Evolutionary conservation across 164 flowering plant genomes (phyloP).

Genomic region (Euptelea pleiosperma): DNA sequence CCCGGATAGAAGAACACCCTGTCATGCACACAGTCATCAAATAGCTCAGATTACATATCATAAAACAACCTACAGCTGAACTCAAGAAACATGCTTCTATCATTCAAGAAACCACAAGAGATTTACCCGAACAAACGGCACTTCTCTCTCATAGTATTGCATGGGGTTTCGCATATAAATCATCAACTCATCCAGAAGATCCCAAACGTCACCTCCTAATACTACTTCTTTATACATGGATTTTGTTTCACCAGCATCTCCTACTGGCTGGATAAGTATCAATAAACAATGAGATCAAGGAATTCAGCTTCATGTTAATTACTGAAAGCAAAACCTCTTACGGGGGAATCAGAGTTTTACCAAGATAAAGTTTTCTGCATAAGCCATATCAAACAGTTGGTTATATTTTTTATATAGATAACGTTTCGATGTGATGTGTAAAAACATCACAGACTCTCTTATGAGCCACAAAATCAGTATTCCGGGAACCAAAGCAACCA

Average conservation of each 20-base stretch:
- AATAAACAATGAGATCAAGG: constrained; percentile 7
- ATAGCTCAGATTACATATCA: constrained; percentile 7
- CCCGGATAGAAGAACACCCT: constrained; percentile 98
- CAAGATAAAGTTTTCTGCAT: constrained; percentile 91
- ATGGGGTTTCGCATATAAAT: constrained; percentile 92
- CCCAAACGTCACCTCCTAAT: constrained; percentile 98
- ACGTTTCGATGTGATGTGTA: constrained; percentile 65
- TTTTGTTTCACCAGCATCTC: constrained; percentile 62
- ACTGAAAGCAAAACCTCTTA: constrained; percentile 1
- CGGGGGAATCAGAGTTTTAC: constrained; percentile 32
- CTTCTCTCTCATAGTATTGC: constrained; percentile 80
- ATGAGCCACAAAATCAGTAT: constrained; percentile 74
- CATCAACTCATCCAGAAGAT: constrained; percentile 95
- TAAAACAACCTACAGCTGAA: neutral
- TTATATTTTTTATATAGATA: constrained; percentile 70
- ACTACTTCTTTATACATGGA: constrained; percentile 89
- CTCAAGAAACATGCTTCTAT: neutral
- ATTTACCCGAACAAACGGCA: constrained; percentile 90
- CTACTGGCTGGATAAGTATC: constrained; percentile 62
- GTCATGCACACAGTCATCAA: constrained; percentile 18
- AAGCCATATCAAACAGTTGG: constrained; percentile 86
- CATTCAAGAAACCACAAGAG: constrained; percentile 5
- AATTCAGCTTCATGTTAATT: neutral
- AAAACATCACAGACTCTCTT: constrained; percentile 70
- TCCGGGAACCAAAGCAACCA: constrained; percentile 78